phyloP scores from a whole-genome alignment of 2,329 filamentous ascomycete species.

The Xylaria sp. region DNA sequence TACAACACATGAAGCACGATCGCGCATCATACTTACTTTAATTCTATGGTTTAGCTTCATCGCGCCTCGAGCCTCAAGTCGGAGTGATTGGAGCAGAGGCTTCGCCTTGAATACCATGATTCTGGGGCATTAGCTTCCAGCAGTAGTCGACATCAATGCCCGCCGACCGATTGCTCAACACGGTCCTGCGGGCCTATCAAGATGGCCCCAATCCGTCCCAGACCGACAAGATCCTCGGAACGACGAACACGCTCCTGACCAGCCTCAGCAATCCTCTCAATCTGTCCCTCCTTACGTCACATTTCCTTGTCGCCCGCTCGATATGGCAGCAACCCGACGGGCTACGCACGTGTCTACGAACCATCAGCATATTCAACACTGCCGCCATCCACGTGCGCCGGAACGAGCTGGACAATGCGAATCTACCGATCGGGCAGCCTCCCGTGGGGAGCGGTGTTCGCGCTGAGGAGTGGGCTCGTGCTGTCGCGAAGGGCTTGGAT shows the following conservation, averaged over 20 bases:
- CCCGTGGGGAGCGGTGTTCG: slow-evolving; percentile 56
- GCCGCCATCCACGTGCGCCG: slow-evolving; percentile 67
- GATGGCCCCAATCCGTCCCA: slow-evolving; percentile 62
- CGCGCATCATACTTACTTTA: neutral
- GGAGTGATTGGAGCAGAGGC: neutral
- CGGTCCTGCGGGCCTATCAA: slow-evolving; percentile 70
- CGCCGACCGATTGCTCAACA: slow-evolving; percentile 73
- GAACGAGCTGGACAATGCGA: slow-evolving; percentile 57
- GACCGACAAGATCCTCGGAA: slow-evolving; percentile 70
- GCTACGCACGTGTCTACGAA: slow-evolving; percentile 70
- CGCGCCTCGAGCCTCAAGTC: neutral
- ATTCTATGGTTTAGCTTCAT: neutral
- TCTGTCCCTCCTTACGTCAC: slow-evolving; percentile 76
- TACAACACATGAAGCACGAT: neutral
- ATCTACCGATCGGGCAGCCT: slow-evolving; percentile 37
- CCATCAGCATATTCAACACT: slow-evolving; percentile 78
- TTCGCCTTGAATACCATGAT: slow-evolving; percentile 20
- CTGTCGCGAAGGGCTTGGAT: slow-evolving; percentile 67
- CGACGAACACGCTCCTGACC: slow-evolving; percentile 74
- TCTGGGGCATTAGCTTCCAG: neutral
- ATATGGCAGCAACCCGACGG: slow-evolving; percentile 74
- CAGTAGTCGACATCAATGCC: slow-evolving; percentile 67
- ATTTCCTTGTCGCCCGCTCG: slow-evolving; percentile 76
- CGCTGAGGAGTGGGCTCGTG: slow-evolving; percentile 66
- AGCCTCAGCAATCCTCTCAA: slow-evolving; percentile 80